Percentiles rank a stretch among this genome's conserved stretches.
These are phyloP conservation scores for Sugiyamaella lignohabitans DNA, from an alignment of 805 yeast species.

Conservation along the genomic window DNA sequence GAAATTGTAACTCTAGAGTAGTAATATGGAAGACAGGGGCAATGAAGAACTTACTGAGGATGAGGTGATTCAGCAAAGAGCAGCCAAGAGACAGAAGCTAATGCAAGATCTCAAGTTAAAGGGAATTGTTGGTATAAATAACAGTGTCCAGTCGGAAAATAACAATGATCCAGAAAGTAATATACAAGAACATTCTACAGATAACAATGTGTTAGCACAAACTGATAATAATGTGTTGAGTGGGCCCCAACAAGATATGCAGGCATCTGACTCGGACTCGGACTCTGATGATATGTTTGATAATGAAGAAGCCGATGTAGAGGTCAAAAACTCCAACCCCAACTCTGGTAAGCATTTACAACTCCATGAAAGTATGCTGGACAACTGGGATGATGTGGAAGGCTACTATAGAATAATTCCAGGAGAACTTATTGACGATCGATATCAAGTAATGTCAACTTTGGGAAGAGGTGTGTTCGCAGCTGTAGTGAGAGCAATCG, in stretches of 20 bases:
- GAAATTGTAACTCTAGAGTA: too few relatives aligned
- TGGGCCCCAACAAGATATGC: background rate
- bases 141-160: background rate
- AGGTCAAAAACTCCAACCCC: too few relatives aligned
- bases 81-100: slow-evolving; percentile 19
- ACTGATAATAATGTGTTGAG: background rate
- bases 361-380: slow-evolving; percentile 23
- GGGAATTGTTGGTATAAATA: background rate
- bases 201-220: slow-evolving; percentile 5
- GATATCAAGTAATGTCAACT: slow-evolving; percentile 26
- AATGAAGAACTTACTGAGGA: slow-evolving; percentile 21
- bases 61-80: slow-evolving; percentile 19
- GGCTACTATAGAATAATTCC: slow-evolving; percentile 31
- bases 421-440: slow-evolving; percentile 29
- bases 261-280: slow-evolving; percentile 10
- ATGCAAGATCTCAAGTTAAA: slow-evolving; percentile 8
- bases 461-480: slow-evolving; percentile 34
- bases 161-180: background rate
- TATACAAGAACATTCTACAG: slow-evolving; percentile 6
- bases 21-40: too few relatives aligned
- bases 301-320: slow-evolving; percentile 2
- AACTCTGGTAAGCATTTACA: slow-evolving; percentile 7
- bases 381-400: slow-evolving; percentile 32
- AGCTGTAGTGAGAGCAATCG: slow-evolving; percentile 30
- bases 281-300: slow-evolving; percentile 27